These are phyloP conservation scores for Cyclostephanos invisitatus DNA, from an alignment of 108 stramenopile genomes.

Conservation along the genomic window DNA sequence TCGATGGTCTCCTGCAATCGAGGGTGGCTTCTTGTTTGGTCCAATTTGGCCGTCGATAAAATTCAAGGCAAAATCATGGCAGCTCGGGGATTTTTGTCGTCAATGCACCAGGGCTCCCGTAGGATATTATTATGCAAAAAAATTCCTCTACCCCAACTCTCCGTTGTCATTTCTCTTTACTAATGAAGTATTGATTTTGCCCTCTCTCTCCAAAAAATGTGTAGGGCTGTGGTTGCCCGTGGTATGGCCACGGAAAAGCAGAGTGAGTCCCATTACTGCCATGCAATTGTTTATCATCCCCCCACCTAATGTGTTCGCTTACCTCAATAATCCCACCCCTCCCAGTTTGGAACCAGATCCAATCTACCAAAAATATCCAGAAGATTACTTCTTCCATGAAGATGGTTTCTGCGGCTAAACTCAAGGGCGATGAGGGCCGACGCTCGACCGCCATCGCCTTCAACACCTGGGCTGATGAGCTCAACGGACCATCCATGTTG, in stretches of 20 bases:
- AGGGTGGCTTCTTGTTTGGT: too few species aligned
- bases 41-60: too few species aligned
- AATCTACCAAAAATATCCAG: conserved; percentile 97
- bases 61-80: too few species aligned
- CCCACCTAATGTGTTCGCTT: conserved; percentile 14
- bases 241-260: conserved; percentile 94
- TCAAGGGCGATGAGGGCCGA: conserved; percentile 96
- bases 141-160: background rate
- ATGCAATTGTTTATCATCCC: background rate
- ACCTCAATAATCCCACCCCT: background rate
- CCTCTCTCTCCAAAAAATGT: background rate
- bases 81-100: too few species aligned
- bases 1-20: too few species aligned
- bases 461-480: conserved; percentile 75
- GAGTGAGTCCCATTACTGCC: conserved; percentile 44
- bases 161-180: background rate
- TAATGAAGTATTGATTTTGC: background rate
- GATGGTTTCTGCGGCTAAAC: conserved; percentile 99
- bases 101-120: background rate
- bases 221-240: conserved; percentile 56
- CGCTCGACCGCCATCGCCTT: conserved; percentile 71
- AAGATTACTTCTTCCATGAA: conserved; percentile 99
- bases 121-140: too few species aligned
- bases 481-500: conserved; percentile 56
- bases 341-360: conserved; percentile 92